Evolutionary conservation across 495 filamentous ascomycete species (phyloP), one percentile per base, ranked within the genome.

Genomic region (Sabuloglossum arenarium): DNA sequence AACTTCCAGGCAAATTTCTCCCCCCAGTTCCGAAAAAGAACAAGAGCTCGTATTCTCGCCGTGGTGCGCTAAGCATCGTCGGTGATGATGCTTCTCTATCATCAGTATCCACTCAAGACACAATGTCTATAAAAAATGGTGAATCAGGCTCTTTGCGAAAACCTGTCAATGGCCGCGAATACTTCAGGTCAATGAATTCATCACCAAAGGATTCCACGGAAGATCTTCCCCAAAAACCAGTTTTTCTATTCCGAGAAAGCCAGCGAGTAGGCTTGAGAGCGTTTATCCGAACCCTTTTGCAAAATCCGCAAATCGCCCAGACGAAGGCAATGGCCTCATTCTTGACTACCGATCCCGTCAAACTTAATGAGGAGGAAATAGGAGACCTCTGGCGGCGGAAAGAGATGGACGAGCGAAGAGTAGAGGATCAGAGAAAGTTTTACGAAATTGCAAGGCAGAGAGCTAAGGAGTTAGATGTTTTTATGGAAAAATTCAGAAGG

Each of bases 401-500:
- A 62, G 78, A 75, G 3, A 84, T 93, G 73, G 91, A 98, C 65
- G 79, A 85, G 61, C 81, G 86, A 61, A 76, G 91, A 27, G 76
- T 97, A 25, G 84, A 93, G 62, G 91, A 98, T 68, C 91, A 97
- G 66, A 82, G 78, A 66, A 76, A 76, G 54, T 98, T 98, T 67
- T 98, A 94, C 70, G 89, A 98, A 64, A 86, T 98, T 65, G 91
- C 91, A 1, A 72, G 87, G 58, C 80, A 88, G 66, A 83, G 91
- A 53, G 91, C 91, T 14, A 80, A 83, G 3, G 93, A 96, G 62
- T 68, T 98, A 51, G 93, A 98, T 70, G 84, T 94, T 8, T 96
- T 96, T 64, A 98, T 98, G 91, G 91, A 98, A 69, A 77, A 76
- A 34, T 87, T 87, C 66, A 71, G 83, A 45, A 69, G 79, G 53